These are phyloP conservation scores for Prunus dulcis DNA, from an alignment of 306 rosid genomes.

Conservation along the genomic window DNA sequence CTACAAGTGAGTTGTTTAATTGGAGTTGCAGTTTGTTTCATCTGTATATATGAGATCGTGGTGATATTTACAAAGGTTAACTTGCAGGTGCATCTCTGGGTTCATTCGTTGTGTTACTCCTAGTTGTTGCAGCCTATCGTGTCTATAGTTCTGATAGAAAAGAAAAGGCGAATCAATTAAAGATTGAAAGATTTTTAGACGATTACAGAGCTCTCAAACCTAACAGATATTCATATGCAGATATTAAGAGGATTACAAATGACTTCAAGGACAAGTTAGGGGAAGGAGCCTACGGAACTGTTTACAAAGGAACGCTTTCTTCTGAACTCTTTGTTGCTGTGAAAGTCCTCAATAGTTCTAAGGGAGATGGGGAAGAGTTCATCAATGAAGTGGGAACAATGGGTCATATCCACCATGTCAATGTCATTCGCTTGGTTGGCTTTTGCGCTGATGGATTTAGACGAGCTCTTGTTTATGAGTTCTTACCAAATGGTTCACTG, in stretches of 20 bases:
- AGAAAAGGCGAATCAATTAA: constrained; percentile 20
- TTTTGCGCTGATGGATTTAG: constrained; percentile 39
- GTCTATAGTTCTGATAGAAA: not conserved
- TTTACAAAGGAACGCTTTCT: constrained; percentile 35
- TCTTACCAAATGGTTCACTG: constrained; percentile 34
- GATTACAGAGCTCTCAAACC: constrained; percentile 42
- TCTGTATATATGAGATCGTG: too few relatives aligned
- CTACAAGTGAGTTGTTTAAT: constrained; percentile 26
- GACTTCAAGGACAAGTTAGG: constrained; percentile 35
- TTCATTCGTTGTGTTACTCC: constrained; percentile 1
- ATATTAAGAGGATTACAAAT: constrained; percentile 38
- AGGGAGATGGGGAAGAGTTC: constrained; percentile 7
- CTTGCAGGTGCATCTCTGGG: constrained; percentile 26
- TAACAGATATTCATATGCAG: constrained; percentile 34
- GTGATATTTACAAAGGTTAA: too few relatives aligned
- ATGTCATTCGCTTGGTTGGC: constrained; percentile 44
- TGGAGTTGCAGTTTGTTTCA: not conserved
- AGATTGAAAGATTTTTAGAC: constrained; percentile 24
- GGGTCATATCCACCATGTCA: constrained; percentile 46
- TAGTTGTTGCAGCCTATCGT: constrained; percentile 2
- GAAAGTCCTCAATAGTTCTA: not conserved
- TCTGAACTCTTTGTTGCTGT: constrained; percentile 11
- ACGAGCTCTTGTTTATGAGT: constrained; percentile 42
- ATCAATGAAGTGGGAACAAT: constrained; percentile 30
- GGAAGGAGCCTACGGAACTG: constrained; percentile 38